Evolutionary conservation across 2,329 filamentous ascomycete species (phyloP).

Genomic region (Epichloe gansuensis): DNA sequence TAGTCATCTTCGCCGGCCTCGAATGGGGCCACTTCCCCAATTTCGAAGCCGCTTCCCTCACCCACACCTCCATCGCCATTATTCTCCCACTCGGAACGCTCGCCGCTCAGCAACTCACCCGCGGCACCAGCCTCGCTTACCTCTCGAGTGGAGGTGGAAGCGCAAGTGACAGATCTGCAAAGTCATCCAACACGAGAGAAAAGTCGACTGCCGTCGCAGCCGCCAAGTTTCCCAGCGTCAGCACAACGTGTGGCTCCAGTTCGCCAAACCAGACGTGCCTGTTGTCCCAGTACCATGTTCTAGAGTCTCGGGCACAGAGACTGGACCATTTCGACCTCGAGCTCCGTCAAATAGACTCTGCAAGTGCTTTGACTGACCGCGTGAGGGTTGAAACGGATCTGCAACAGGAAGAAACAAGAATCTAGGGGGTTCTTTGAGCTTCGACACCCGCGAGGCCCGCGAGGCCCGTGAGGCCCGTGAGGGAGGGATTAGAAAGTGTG

Average conservation of each 20-base stretch:
- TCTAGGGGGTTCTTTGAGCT: slow-evolving; percentile 13
- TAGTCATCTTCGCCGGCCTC: slow-evolving; percentile 39
- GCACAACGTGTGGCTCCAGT: slow-evolving; percentile 6
- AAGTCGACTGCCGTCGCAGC: slow-evolving; percentile 7
- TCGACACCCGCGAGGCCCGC: background rate
- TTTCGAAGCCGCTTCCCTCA: slow-evolving; percentile 38
- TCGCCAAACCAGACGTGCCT: slow-evolving; percentile 11
- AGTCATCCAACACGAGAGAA: background rate
- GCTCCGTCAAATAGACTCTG: slow-evolving; percentile 18
- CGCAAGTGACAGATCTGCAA: background rate
- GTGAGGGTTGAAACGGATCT: slow-evolving; percentile 14
- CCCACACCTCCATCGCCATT: slow-evolving; percentile 35
- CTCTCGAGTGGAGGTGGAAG: background rate
- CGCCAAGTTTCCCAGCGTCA: background rate
- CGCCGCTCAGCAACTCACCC: slow-evolving; percentile 33
- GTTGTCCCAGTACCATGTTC: slow-evolving; percentile 15
- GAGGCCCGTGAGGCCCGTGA: background rate
- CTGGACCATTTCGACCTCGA: slow-evolving; percentile 20
- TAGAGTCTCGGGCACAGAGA: background rate
- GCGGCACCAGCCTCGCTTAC: slow-evolving; percentile 12
- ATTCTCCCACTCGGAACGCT: slow-evolving; percentile 40
- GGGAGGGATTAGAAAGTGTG: background rate
- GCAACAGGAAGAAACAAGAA: slow-evolving; percentile 19
- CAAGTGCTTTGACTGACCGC: slow-evolving; percentile 6
- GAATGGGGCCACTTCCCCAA: slow-evolving; percentile 28